Evolutionary conservation across 768 basidiomycete genomes (phyloP).

Genomic region (Stropharia rugosoannulata): DNA sequence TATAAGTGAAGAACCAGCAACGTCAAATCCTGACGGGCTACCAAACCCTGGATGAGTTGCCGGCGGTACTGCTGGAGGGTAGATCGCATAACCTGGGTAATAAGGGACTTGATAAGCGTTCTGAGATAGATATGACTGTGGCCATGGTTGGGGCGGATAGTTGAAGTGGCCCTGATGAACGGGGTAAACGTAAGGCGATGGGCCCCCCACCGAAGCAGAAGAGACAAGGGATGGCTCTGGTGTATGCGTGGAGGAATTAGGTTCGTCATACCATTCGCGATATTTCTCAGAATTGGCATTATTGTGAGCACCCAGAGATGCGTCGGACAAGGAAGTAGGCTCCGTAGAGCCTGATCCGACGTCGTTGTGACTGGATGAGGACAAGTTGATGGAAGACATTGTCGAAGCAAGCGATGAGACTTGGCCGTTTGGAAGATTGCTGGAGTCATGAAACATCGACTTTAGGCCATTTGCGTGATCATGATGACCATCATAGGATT

Average conservation of each 20-base stretch:
- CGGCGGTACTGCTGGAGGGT: conserved; percentile 31
- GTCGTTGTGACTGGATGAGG: not conserved
- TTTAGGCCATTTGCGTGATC: not conserved
- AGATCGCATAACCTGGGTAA: conserved; percentile 45
- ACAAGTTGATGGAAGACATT: conserved; percentile 4
- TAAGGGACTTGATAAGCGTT: conserved; percentile 54
- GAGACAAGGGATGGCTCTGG: conserved; percentile 32
- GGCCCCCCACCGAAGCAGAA: conserved; percentile 25
- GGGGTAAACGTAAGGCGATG: conserved; percentile 32
- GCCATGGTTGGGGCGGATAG: conserved; percentile 50
- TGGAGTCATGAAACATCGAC: not conserved
- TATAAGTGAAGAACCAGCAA: conserved; percentile 29
- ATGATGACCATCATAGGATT: conserved; percentile 6
- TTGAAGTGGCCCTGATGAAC: conserved; percentile 39
- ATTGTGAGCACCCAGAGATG: conserved; percentile 5
- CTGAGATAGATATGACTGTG: conserved; percentile 48
- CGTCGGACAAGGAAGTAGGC: conserved; percentile 4
- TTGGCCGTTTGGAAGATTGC: conserved; percentile 2
- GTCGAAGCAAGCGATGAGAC: conserved; percentile 7
- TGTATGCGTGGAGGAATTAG: conserved; percentile 34
- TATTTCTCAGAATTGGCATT: conserved; percentile 29
- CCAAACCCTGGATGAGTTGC: conserved; percentile 26
- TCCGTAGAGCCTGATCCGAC: not conserved
- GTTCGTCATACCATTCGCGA: conserved; percentile 45
- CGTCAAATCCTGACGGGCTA: conserved; percentile 37